Evolutionary conservation across 2,329 filamentous ascomycete genomes (phyloP).

Genomic region (Nemania sp.): DNA sequence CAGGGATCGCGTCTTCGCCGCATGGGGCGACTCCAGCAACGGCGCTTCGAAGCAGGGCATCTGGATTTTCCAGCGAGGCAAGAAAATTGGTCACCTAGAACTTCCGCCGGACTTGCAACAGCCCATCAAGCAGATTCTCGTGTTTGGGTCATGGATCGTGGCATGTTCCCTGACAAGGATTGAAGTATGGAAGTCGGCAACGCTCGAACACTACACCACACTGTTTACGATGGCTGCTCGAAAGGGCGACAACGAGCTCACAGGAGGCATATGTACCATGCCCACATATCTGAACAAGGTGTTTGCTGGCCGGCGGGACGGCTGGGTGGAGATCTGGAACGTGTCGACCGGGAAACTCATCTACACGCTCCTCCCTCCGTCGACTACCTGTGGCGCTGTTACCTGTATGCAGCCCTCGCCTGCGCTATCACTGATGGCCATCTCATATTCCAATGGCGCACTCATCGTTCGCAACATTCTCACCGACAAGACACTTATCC

Average conservation of each 20-base stretch:
- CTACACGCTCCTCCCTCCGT: constrained; percentile 82
- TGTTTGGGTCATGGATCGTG: constrained; percentile 91
- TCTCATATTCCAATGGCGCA: constrained; percentile 81
- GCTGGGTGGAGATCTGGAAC: constrained; percentile 96
- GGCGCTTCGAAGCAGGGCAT: constrained; percentile 65
- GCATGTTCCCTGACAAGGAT: constrained; percentile 75
- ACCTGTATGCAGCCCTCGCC: constrained; percentile 84
- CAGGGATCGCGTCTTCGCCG: constrained; percentile 86
- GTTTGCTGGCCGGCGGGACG: constrained; percentile 84
- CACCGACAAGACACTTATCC: constrained; percentile 72
- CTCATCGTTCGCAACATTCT: constrained; percentile 81
- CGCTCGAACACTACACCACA: constrained; percentile 87
- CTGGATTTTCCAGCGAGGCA: constrained; percentile 92
- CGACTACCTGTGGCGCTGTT: constrained; percentile 74
- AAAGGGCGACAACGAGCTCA: constrained; percentile 68
- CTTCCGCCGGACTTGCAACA: constrained; percentile 67
- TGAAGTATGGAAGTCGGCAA: constrained; percentile 85
- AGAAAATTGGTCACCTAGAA: constrained; percentile 76
- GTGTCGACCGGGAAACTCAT: constrained; percentile 88
- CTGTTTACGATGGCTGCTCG: constrained; percentile 63
- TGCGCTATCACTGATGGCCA: constrained; percentile 81
- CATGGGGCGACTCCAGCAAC: constrained; percentile 71
- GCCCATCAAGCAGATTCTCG: constrained; percentile 74
- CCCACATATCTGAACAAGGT: constrained; percentile 97
- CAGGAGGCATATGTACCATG: constrained; percentile 81